Conservation (phyloP, 169 alveolate species). For the Babesia ovis region DNA sequence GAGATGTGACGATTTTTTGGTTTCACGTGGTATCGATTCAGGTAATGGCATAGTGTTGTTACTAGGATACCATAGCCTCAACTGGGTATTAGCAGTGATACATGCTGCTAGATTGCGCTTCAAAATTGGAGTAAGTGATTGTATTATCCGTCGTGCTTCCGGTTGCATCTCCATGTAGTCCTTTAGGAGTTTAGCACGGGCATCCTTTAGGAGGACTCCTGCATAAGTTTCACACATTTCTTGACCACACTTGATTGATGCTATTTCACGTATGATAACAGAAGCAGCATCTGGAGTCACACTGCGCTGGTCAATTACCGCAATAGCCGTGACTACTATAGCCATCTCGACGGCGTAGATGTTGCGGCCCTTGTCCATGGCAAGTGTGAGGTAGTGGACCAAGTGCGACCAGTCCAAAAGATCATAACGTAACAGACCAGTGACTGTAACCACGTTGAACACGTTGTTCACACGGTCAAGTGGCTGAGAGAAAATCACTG, state of each 20-base stretch:
- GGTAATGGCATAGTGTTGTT: constrained; percentile 37
- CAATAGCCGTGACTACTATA: constrained; percentile 60
- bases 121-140: constrained; percentile 49
- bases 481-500: constrained; percentile 53
- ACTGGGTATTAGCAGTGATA: constrained; percentile 9
- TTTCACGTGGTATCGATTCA: constrained; percentile 42
- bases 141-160: constrained; percentile 49
- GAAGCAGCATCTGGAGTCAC: constrained; percentile 47
- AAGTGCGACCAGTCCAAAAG: constrained; percentile 66
- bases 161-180: constrained; percentile 57
- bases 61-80: constrained; percentile 7
- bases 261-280: constrained; percentile 47
- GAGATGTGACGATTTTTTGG: neutral
- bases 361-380: constrained; percentile 69
- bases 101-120: constrained; percentile 34
- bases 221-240: constrained; percentile 61
- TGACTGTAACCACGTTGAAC: constrained; percentile 55
- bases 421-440: constrained; percentile 59
- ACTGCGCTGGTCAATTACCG: constrained; percentile 63
- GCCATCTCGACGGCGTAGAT: constrained; percentile 65
- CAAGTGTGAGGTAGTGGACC: constrained; percentile 46
- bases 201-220: constrained; percentile 57
- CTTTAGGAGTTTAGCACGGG: constrained; percentile 56
- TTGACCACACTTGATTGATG: constrained; percentile 31
- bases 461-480: constrained; percentile 53